Conservation (phyloP, 495 filamentous ascomycete genomes). For the Talaromyces trachyspermus region DNA sequence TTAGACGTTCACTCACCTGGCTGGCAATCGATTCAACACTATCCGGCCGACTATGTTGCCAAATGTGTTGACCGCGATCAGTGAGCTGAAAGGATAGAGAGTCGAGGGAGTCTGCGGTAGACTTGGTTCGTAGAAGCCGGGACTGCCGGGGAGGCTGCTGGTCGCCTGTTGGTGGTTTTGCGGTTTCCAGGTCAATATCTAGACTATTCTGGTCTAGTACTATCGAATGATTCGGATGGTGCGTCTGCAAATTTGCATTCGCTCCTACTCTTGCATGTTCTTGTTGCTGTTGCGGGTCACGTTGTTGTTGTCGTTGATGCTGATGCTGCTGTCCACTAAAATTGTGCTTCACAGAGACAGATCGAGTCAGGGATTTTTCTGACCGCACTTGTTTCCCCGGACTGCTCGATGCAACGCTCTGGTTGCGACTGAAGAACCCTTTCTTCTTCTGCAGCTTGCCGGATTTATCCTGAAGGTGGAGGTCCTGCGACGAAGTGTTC, state of each 20-base stretch:
- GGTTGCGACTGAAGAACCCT: conserved; percentile 7
- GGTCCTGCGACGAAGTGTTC: conserved; percentile 7
- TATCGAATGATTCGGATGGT: no score
- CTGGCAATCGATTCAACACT: conserved; percentile 5
- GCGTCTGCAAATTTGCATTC: no score
- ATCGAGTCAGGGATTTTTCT: conserved; percentile 4
- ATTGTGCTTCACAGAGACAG: conserved; percentile 5
- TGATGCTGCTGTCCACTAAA: background rate
- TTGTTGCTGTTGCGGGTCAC: background rate
- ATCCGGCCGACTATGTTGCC: conserved; percentile 3
- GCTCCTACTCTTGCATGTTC: no score
- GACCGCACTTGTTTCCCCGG: background rate
- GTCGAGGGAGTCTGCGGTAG: background rate
- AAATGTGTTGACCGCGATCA: conserved; percentile 12
- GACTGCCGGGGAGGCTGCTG: conserved; percentile 13
- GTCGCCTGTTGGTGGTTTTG: conserved; percentile 10
- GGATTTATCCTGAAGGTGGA: conserved; percentile 16
- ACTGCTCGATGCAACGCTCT: background rate
- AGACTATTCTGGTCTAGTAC: no score
- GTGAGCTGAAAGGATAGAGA: no score
- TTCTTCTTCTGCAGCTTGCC: conserved; percentile 14
- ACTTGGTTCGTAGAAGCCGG: background rate
- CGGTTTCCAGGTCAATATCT: background rate
- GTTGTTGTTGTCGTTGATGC: background rate
- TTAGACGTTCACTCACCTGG: conserved; percentile 1